Percentiles rank a stretch among this genome's conserved stretches.
phyloP scores from a whole-genome alignment of 257 asterid species.

The Capsicum baccatum region DNA sequence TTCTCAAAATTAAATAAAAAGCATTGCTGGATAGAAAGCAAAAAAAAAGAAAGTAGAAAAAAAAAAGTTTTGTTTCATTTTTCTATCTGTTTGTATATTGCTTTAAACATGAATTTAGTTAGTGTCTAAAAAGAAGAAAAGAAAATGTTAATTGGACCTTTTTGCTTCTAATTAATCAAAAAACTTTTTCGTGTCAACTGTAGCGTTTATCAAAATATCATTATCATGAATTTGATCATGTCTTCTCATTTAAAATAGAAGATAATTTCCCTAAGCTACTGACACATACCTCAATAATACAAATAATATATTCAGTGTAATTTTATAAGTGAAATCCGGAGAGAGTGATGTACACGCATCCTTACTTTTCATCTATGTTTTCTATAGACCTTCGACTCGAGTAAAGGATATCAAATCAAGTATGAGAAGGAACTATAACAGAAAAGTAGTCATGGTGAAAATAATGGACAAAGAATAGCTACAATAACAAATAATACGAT shows the following conservation, averaged over 20 bases:
- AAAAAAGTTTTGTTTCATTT: neutral
- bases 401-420: neutral
- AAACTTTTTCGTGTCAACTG: neutral
- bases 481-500: neutral
- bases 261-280: neutral
- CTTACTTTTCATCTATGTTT: neutral
- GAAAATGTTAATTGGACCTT: neutral
- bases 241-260: neutral
- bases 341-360: too few species aligned
- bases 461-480: neutral
- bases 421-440: neutral
- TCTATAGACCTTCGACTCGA: neutral
- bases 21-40: neutral
- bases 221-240: neutral
- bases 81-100: neutral
- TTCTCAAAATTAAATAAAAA: neutral
- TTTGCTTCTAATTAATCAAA: neutral
- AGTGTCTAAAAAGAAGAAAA: neutral
- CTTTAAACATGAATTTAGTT: neutral
- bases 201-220: neutral
- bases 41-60: neutral
- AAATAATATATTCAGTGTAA: neutral
- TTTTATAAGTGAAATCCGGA: too few species aligned
- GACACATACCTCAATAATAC: neutral
- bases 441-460: neutral